Conservation (phyloP, 2,329 filamentous ascomycete species). For the Claviceps africana region DNA sequence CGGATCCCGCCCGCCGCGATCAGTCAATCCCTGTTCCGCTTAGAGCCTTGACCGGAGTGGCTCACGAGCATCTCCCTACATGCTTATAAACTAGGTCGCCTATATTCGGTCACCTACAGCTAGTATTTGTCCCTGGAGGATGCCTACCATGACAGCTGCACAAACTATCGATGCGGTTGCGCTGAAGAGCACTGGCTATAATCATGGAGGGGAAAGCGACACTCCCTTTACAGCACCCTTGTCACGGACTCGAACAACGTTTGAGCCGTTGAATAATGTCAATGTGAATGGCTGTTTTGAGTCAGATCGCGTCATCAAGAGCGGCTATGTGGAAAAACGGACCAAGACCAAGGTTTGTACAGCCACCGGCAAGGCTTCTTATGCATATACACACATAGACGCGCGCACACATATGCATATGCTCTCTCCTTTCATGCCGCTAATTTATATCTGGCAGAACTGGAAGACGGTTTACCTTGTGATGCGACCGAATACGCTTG, state of each 20-base stretch:
- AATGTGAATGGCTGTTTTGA: conserved; percentile 94
- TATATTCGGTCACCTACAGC: neutral
- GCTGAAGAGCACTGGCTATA: neutral
- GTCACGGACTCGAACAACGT: conserved; percentile 17
- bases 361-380: neutral
- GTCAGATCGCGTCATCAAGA: conserved; percentile 86
- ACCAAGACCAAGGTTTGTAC: conserved; percentile 74
- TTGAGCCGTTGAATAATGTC: conserved; percentile 67
- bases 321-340: conserved; percentile 72
- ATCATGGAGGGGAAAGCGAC: conserved; percentile 6
- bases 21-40: neutral
- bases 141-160: conserved; percentile 8
- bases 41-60: neutral
- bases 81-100: neutral
- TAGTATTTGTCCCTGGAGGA: neutral
- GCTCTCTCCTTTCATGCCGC: conserved; percentile 5
- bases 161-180: conserved; percentile 9
- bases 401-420: neutral
- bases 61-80: neutral
- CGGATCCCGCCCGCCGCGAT: neutral
- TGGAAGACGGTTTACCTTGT: conserved; percentile 90
- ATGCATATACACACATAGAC: neutral
- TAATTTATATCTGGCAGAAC: conserved; percentile 35
- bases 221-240: conserved; percentile 9
- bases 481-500: conserved; percentile 76